A percentile compares a stretch with the other conserved stretches of the same genome.
These are phyloP conservation scores for Rhazya stricta DNA, from an alignment of 257 asterid genomes.

Conservation along the genomic window DNA sequence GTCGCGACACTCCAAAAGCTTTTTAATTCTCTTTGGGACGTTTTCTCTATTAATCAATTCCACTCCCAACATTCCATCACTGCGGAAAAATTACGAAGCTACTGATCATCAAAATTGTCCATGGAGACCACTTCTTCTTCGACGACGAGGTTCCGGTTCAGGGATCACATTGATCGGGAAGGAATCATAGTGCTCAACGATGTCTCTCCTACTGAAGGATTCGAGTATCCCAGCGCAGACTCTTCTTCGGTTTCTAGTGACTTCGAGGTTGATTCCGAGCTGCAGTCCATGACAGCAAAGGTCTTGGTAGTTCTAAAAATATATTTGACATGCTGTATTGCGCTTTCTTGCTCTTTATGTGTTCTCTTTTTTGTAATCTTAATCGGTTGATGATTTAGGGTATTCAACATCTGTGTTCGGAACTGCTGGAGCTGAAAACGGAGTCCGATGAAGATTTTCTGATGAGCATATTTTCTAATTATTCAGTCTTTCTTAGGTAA, in stretches of 20 bases:
- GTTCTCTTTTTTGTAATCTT: neutral
- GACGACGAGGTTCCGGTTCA: constrained; percentile 47
- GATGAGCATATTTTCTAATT: constrained; percentile 53
- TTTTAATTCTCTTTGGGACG: neutral
- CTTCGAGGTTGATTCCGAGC: constrained; percentile 38
- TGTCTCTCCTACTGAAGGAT: constrained; percentile 24
- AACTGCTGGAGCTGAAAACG: constrained; percentile 67
- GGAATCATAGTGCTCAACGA: constrained; percentile 24
- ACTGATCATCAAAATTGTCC: constrained; percentile 8
- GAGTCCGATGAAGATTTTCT: constrained; percentile 74
- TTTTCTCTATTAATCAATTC: neutral
- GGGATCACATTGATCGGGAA: constrained; percentile 38
- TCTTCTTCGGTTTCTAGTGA: constrained; percentile 41
- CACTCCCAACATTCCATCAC: neutral
- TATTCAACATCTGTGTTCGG: constrained; percentile 69
- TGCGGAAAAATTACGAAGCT: neutral
- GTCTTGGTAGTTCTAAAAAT: constrained; percentile 18
- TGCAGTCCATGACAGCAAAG: constrained; percentile 82
- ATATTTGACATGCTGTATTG: neutral
- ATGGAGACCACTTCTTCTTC: constrained; percentile 38
- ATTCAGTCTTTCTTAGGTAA: constrained; percentile 59
- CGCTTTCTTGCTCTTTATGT: neutral
- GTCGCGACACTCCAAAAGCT: neutral
- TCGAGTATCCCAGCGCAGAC: constrained; percentile 16
- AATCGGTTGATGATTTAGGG: constrained; percentile 37